Evolutionary conservation across 371 early-diverging fungal genomes (phyloP).

Genomic region (Thermomucor indicae-seudaticae): DNA sequence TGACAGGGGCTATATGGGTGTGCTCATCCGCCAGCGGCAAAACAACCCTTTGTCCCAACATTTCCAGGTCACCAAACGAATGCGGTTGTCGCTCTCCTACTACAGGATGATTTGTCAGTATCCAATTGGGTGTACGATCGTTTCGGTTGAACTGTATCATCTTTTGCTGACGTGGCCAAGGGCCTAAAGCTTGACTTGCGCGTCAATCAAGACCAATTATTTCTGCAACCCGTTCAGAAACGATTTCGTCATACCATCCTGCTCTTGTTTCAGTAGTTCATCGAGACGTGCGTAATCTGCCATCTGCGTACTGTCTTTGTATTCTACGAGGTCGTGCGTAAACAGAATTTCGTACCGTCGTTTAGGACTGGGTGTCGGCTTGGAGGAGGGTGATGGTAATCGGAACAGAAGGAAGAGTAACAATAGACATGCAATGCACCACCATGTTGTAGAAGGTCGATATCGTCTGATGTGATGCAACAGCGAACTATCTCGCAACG

Average conservation of each 20-base stretch:
- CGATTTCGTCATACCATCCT: slow-evolving; percentile 7
- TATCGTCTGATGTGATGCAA: too few relatives aligned
- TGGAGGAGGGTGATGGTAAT: slow-evolving; percentile 4
- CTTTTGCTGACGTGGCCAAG: not conserved
- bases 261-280: slow-evolving; percentile 12
- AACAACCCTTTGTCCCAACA: slow-evolving; percentile 4
- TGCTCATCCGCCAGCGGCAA: slow-evolving; percentile 7
- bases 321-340: slow-evolving; percentile 12
- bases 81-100: slow-evolving; percentile 9
- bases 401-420: slow-evolving; percentile 3
- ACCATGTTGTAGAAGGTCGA: too few relatives aligned
- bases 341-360: slow-evolving; percentile 4
- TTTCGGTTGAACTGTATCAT: slow-evolving; percentile 12
- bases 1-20: slow-evolving; percentile 35
- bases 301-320: slow-evolving; percentile 23
- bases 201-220: not conserved
- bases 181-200: not conserved
- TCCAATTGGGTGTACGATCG: slow-evolving; percentile 16
- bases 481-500: too few relatives aligned
- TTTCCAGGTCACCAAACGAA: slow-evolving; percentile 19
- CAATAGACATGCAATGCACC: not conserved
- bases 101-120: slow-evolving; percentile 8
- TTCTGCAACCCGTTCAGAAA: not conserved
- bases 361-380: not conserved
- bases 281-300: slow-evolving; percentile 27